phyloP scores from a whole-genome alignment of 805 yeast species.

The Yamadazyma endophytica region DNA sequence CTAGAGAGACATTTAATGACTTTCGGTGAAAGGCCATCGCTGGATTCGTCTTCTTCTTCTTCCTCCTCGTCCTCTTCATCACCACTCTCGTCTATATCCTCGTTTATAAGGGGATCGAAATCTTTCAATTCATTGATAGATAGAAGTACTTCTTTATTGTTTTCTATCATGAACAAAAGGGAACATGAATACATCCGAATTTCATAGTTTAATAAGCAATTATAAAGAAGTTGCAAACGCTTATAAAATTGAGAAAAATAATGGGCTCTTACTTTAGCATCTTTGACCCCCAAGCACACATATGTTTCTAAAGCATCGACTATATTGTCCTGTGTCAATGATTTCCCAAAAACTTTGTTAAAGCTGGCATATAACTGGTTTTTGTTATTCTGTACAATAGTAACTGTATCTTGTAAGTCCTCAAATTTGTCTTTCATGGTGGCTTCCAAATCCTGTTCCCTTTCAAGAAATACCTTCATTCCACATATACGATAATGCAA shows the following conservation, averaged over 20 bases:
- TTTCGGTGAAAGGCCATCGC: too few species aligned
- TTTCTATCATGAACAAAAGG: slow-evolving; percentile 70
- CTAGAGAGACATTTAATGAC: slow-evolving; percentile 44
- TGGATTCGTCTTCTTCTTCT: slow-evolving; percentile 26
- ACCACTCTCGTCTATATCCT: slow-evolving; percentile 17
- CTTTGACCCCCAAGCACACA: too few species aligned
- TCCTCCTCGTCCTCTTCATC: slow-evolving; percentile 34
- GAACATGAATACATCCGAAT: slow-evolving; percentile 69
- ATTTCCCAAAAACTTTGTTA: slow-evolving; percentile 71
- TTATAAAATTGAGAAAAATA: slow-evolving; percentile 38
- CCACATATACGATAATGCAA: slow-evolving; percentile 82
- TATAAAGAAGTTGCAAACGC: slow-evolving; percentile 64
- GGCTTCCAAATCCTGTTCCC: slow-evolving; percentile 1
- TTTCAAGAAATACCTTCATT: slow-evolving; percentile 50
- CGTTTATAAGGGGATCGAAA: slow-evolving; percentile 32
- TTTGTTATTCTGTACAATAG: slow-evolving; percentile 6
- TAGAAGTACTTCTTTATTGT: slow-evolving; percentile 49
- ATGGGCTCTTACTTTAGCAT: slow-evolving; percentile 4
- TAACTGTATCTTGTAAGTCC: slow-evolving; percentile 3
- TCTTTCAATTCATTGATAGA: slow-evolving; percentile 14
- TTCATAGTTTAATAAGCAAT: slow-evolving; percentile 60
- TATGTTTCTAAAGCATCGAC: slow-evolving; percentile 40
- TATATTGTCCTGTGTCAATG: slow-evolving; percentile 42
- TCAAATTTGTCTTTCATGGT: slow-evolving; percentile 4
- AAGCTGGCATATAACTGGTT: slow-evolving; percentile 45